Evolutionary conservation across 148 eudicot species (phyloP).

Genomic region (Arctostaphylos glauca): DNA sequence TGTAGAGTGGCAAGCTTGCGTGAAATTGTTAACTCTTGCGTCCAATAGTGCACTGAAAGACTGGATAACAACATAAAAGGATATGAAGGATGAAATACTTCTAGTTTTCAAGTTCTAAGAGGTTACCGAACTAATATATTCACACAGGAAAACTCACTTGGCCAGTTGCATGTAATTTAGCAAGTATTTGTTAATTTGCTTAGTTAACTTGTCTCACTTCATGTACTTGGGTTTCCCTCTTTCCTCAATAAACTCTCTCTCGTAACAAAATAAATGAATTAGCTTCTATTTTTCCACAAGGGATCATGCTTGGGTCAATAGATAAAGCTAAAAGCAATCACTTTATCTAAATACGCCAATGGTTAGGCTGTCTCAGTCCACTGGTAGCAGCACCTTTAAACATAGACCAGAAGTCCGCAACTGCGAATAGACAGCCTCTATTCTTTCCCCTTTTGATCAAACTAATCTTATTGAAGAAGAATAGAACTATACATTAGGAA

Average conservation of each 20-base stretch:
- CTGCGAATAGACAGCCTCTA: neutral
- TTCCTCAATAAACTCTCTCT: neutral
- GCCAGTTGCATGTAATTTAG: too few species aligned
- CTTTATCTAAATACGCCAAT: neutral
- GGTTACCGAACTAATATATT: too few species aligned
- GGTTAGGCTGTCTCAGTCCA: neutral
- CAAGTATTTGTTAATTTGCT: too few species aligned
- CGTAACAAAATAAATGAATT: neutral
- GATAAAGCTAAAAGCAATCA: neutral
- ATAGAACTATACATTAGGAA: constrained; percentile 2
- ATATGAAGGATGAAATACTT: too few species aligned
- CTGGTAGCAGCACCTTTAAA: neutral
- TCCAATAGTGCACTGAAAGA: too few species aligned
- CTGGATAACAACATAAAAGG: too few species aligned
- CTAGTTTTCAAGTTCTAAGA: too few species aligned
- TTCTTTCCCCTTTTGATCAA: neutral
- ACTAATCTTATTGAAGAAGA: neutral
- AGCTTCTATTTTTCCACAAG: neutral
- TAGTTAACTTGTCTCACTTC: too few species aligned
- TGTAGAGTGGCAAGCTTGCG: too few species aligned
- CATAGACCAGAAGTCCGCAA: neutral
- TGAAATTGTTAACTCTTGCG: too few species aligned
- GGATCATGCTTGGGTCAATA: neutral
- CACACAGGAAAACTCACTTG: too few species aligned
- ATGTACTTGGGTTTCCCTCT: too few species aligned